Base-by-base conservation (phyloP, 169 alveolate species). In the Plasmodium cynomolgi region DNA sequence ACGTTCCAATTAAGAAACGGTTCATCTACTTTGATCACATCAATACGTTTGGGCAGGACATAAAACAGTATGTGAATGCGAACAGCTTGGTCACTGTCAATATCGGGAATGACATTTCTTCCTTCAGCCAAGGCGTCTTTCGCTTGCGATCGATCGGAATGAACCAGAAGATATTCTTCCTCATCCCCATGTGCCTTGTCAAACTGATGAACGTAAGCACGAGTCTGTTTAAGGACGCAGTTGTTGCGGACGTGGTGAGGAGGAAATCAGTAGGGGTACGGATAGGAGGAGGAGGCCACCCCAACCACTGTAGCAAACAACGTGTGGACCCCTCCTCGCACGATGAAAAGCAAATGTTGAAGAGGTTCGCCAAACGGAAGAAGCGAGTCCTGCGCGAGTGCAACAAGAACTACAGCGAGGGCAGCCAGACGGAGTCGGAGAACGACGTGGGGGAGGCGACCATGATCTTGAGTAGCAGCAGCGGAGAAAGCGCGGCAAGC, bases 11-110 rank as follows among this genome's bases (percentile, higher is more conserved):
- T 26, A 96, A 96, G 41, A 95, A 96, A 41, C 84, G 99, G 29
- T 97, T 98, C 95, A 95, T 98, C 75, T 98, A 97, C 96, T 98
- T 98, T 95, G 99, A 98, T 93, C 99, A 98, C 84, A 98, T 97
- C 58, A 98, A 98, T 95, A 93, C 99, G 6, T 97, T 97, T 33
- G 99, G 99, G 31, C 98, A 97, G 96, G 99, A 98, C 85, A 97
- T 98, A 74, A 96, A 96, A 84, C 99, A 98, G 91, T 97, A 98
- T 68, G 97, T 98, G 33, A 96, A 95, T 41, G 98, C 98, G 20
- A 83, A 90, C 47, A 99, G 99, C 20, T 91, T 97, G 81, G 93
- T 98, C 23, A 98, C 99, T 15, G 95, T 91, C 7, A 91, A 91
- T 72, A 85, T 98, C 20, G 98, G 98, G 50, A 97, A 97, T 79